phyloP scores from a whole-genome alignment of 345 rosid genomes.

The Euclidium syriacum region DNA sequence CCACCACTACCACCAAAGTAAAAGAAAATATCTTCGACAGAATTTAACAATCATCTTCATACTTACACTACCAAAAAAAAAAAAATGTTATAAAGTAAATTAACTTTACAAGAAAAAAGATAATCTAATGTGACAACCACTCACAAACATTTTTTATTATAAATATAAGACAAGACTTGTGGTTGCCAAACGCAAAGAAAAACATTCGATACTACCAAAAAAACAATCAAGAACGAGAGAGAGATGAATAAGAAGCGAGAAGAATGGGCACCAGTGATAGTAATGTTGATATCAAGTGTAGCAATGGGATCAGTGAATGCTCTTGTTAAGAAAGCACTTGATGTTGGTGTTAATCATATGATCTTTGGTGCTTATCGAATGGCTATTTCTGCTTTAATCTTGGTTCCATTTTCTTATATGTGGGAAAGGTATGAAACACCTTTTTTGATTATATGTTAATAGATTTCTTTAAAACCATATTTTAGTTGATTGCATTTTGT shows the following conservation, averaged over 20 bases:
- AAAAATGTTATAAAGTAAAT: neutral
- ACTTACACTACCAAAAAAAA: neutral
- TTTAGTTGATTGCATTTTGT: neutral
- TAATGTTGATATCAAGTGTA: slow-evolving; percentile 42
- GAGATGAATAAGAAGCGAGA: slow-evolving; percentile 10
- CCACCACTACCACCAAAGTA: neutral
- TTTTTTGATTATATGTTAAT: neutral
- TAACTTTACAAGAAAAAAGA: neutral
- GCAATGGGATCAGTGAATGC: slow-evolving; percentile 52
- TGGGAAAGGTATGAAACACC: slow-evolving; percentile 47
- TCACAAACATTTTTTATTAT: neutral
- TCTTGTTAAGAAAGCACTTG: slow-evolving; percentile 53
- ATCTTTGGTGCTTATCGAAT: slow-evolving; percentile 54
- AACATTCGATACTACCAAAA: slow-evolving; percentile 7
- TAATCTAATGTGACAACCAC: slow-evolving; percentile 6
- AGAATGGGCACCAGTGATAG: slow-evolving; percentile 43
- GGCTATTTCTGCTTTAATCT: slow-evolving; percentile 40
- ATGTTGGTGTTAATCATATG: slow-evolving; percentile 47
- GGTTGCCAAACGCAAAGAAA: slow-evolving; percentile 22
- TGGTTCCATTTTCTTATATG: slow-evolving; percentile 47
- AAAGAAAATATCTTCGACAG: neutral
- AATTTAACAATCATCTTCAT: neutral
- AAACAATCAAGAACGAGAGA: neutral
- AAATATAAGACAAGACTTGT: slow-evolving; percentile 17
- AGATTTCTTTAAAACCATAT: neutral